Conservation (phyloP, 2,329 filamentous ascomycete genomes). For the Colletotrichum musicola region DNA sequence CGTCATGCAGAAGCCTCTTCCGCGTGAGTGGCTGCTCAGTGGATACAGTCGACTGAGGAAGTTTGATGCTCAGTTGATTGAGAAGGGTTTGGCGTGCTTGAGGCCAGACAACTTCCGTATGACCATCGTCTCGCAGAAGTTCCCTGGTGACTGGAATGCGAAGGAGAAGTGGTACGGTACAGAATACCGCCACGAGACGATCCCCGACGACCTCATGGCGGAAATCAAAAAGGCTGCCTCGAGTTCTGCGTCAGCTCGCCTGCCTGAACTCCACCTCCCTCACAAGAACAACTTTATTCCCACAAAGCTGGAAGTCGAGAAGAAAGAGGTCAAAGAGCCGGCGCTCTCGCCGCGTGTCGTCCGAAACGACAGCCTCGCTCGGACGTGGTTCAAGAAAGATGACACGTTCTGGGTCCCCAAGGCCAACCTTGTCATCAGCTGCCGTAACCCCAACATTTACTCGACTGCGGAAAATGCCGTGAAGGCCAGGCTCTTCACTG, state of each 20-base stretch:
- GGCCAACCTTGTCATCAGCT: conserved; percentile 84
- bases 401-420: conserved; percentile 99
- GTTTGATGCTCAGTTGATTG: conserved; percentile 84
- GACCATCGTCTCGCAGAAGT: conserved; percentile 84
- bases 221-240: conserved; percentile 76
- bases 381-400: conserved; percentile 98
- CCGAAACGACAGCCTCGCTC: conserved; percentile 82
- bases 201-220: conserved; percentile 80
- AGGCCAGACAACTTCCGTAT: conserved; percentile 91
- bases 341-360: conserved; percentile 82
- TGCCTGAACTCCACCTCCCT: conserved; percentile 83
- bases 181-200: conserved; percentile 86
- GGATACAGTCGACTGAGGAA: conserved; percentile 80
- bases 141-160: conserved; percentile 85
- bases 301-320: conserved; percentile 91
- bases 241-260: conserved; percentile 68
- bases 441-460: conserved; percentile 83
- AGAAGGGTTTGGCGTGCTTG: conserved; percentile 78
- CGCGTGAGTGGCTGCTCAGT: conserved; percentile 89
- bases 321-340: conserved; percentile 86
- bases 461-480: conserved; percentile 83
- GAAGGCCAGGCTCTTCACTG: conserved; percentile 83
- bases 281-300: conserved; percentile 97
- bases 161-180: conserved; percentile 99
- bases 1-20: conserved; percentile 91